Base-by-base conservation (phyloP, 371 early-diverging fungal species). In the Cokeromyces recurvatus region DNA sequence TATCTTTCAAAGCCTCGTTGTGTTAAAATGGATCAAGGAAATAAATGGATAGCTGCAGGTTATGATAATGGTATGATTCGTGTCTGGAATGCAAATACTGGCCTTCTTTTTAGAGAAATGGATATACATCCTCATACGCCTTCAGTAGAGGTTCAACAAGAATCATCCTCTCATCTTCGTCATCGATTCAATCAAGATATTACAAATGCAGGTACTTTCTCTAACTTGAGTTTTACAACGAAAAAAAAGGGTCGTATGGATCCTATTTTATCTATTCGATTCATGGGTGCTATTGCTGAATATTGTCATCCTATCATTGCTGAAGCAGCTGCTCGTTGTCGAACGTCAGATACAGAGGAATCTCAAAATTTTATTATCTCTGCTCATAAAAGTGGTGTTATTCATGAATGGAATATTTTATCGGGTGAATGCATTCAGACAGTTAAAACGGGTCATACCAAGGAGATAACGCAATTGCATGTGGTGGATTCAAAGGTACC, bases 381-480 rank as follows among this genome's bases (percentile, higher is more conserved):
- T 20, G 57, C 36, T 14, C 57, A 67, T 43, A 59, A 48, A 17
- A 60, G 57, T 11, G 60, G 64, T 0, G 9, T 32, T 14, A 12
- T 67, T 2, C 54, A 52, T 22, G 68, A 67, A 50, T 67, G 68
- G 68, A 39, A 60, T 22, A 47, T 67, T 8, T 39, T 51, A 2
- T 43, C 57, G 5, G 64, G 68, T 12, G 61, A 63, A 34, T 63
- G 64, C 14, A 48, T 67, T 24, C 50, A 63, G 10, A 50, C 53
- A 0, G 27, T 60, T 17, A 41, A 48, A 16, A 57, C 57, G 19
- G 58, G 52, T 19, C 60, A 59, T 20, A 46, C 48, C 1, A 55
- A 40, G 17, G 47, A 49, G 15, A 60, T 60, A 11, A 57, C 53
- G 9, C 56, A 43, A 15, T n/a, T 67, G 12, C 60, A 49, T 32